These are phyloP conservation scores for Mortierella sp. DNA, from an alignment of 371 early-diverging fungal species.

Conservation along the genomic window DNA sequence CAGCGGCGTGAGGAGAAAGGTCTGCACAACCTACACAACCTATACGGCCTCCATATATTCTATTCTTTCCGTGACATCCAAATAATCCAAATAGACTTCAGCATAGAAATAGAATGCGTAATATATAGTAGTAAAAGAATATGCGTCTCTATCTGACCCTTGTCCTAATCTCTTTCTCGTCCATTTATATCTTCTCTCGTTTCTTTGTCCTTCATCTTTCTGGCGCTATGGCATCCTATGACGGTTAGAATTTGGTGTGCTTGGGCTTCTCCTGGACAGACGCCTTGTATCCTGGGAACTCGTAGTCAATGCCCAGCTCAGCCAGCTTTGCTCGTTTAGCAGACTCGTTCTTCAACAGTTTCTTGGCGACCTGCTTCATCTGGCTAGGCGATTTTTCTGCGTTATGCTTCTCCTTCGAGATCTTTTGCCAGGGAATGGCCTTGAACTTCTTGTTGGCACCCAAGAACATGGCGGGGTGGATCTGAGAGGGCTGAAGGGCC, in stretches of 20 bases:
- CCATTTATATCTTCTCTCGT: no score
- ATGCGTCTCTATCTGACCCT: no score
- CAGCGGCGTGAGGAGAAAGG: constrained; percentile 31
- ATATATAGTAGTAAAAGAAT: no score
- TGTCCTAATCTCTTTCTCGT: no score
- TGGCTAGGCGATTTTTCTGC: constrained; percentile 64
- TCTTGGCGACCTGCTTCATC: constrained; percentile 52
- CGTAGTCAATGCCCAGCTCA: constrained; percentile 83
- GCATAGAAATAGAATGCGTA: no score
- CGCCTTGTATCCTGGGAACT: constrained; percentile 75
- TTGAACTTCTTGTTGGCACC: constrained; percentile 73
- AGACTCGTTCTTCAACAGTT: constrained; percentile 64
- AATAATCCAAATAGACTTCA: no score
- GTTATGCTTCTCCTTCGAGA: constrained; percentile 68
- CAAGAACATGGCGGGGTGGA: constrained; percentile 79
- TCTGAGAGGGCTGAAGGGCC: constrained; percentile 60
- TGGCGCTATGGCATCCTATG: no score
- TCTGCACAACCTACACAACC: neutral
- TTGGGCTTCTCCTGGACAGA: constrained; percentile 48
- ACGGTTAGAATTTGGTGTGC: constrained; percentile 55
- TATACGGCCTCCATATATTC: neutral
- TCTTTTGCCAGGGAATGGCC: constrained; percentile 64
- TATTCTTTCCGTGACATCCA: no score
- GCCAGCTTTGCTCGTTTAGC: constrained; percentile 67
- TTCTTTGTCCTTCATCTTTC: no score